These are phyloP conservation scores for Lentinula lateritia DNA, from an alignment of 768 basidiomycete genomes.

Conservation along the genomic window DNA sequence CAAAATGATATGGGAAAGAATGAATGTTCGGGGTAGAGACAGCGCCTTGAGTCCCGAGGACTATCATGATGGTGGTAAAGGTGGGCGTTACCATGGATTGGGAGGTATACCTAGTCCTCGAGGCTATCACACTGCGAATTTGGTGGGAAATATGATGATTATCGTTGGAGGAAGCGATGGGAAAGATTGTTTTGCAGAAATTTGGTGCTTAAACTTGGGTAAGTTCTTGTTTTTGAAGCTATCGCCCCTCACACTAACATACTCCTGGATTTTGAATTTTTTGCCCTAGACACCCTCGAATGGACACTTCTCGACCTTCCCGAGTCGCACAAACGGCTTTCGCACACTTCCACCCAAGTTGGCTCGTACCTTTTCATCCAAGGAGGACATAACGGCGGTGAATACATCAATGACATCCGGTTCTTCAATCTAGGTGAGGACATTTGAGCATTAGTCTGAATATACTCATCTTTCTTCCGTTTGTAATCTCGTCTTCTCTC, in stretches of 20 bases:
- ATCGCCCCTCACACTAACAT: no score
- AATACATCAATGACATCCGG: conserved; percentile 71
- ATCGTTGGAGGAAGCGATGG: conserved; percentile 91
- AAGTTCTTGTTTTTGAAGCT: conserved; percentile 18
- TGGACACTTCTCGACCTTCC: conserved; percentile 41
- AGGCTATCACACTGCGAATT: conserved; percentile 89
- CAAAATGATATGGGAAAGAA: conserved; percentile 47
- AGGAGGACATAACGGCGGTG: conserved; percentile 80
- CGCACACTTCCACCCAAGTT: conserved; percentile 85
- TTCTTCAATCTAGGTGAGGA: conserved; percentile 80
- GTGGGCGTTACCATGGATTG: conserved; percentile 40
- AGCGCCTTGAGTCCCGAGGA: neutral
- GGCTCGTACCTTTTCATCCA: conserved; percentile 88
- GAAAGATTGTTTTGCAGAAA: conserved; percentile 79
- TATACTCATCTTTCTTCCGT: neutral
- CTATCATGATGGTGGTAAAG: conserved; percentile 51
- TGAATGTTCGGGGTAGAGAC: neutral
- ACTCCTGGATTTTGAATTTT: neutral
- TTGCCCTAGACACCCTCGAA: conserved; percentile 31
- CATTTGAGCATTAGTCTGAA: neutral
- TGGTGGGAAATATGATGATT: conserved; percentile 82
- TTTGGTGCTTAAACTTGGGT: conserved; percentile 88
- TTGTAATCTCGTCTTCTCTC: conserved; percentile 4
- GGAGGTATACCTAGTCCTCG: conserved; percentile 47
- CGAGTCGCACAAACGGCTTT: conserved; percentile 54